Conservation (phyloP, 352 stramenopile genomes). For the Phytophthora foliorum region DNA sequence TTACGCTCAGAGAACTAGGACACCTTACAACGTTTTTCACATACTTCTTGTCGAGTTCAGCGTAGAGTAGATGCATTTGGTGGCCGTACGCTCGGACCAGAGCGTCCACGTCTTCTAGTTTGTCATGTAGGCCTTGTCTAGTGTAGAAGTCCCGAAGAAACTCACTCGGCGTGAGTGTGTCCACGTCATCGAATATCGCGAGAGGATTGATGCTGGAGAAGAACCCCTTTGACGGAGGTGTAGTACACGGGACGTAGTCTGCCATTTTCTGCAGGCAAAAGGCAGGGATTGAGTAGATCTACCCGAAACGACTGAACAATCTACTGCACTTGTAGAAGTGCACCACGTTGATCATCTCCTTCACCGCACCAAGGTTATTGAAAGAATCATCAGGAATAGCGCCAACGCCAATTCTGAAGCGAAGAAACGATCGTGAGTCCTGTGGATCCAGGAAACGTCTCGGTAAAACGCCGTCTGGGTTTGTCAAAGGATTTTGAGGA, state of each 20-base stretch:
- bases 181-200: conserved; percentile 59
- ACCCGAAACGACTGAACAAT: background rate
- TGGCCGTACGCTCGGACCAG: conserved; percentile 63
- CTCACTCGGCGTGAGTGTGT: conserved; percentile 60
- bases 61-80: conserved; percentile 66
- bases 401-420: background rate
- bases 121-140: conserved; percentile 63
- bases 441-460: conserved; percentile 20
- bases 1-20: background rate
- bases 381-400: conserved; percentile 24
- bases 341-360: background rate
- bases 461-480: background rate
- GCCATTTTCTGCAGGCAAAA: conserved; percentile 21
- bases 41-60: conserved; percentile 78
- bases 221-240: conserved; percentile 42
- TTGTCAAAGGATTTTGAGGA: background rate
- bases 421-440: conserved; percentile 13
- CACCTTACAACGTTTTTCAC: background rate
- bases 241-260: conserved; percentile 23
- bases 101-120: conserved; percentile 75
- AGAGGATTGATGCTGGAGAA: conserved; percentile 68
- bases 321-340: conserved; percentile 2
- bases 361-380: background rate
- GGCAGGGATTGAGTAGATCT: background rate
- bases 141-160: conserved; percentile 86